Conservation (phyloP, 106 monocot species). For the Allium sativum region DNA sequence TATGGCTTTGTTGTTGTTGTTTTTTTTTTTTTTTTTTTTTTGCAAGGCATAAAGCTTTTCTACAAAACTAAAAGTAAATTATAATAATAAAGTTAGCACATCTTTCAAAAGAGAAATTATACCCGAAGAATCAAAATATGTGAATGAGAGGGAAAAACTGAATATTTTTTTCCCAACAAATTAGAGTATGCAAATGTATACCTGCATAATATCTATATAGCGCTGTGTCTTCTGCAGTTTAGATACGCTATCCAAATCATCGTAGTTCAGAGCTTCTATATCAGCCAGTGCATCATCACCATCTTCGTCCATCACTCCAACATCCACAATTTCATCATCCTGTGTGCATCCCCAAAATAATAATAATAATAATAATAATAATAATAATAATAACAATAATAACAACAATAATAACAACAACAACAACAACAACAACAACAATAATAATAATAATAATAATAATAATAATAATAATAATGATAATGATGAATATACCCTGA, state of each 20-base stretch:
- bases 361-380: slow-evolving; percentile 1
- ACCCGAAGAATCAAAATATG: too few species aligned
- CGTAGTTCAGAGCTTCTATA: slow-evolving; percentile 86
- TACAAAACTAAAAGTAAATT: too few species aligned
- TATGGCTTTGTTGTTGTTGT: too few species aligned
- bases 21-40: too few species aligned
- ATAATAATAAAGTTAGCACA: too few species aligned
- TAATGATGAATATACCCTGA: neutral
- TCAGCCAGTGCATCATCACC: slow-evolving; percentile 67
- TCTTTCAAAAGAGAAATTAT: too few species aligned
- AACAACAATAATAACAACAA: too few species aligned
- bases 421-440: slow-evolving; percentile 2
- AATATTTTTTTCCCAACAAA: too few species aligned
- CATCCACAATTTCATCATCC: slow-evolving; percentile 62
- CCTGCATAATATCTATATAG: slow-evolving; percentile 92
- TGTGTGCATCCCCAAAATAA: slow-evolving; percentile 12
- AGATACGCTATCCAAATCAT: slow-evolving; percentile 90
- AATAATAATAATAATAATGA: too few species aligned
- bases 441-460: slow-evolving; percentile 1
- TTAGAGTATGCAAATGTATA: slow-evolving; percentile 8
- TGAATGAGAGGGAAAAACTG: too few species aligned
- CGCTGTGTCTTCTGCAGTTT: slow-evolving; percentile 87
- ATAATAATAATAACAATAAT: too few species aligned
- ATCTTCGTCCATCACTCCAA: slow-evolving; percentile 68
- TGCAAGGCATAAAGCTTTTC: too few species aligned